Conservation (phyloP, 2,329 filamentous ascomycete genomes). For the Zymoseptoria pseudotritici region DNA sequence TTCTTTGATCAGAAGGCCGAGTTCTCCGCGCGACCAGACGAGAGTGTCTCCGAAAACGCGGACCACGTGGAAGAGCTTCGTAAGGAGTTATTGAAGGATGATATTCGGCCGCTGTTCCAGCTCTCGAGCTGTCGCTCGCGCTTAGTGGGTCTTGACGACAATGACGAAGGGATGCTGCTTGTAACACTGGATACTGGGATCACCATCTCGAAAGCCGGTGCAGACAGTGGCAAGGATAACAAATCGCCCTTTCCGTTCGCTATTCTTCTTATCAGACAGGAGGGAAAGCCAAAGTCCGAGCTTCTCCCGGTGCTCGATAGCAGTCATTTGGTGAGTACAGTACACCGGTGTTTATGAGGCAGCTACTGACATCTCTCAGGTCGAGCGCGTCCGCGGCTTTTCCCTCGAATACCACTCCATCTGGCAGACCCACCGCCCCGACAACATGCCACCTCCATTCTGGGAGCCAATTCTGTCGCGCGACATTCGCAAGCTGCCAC, state of each 20-base stretch:
- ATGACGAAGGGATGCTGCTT: slow-evolving; percentile 36
- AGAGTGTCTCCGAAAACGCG: slow-evolving; percentile 13
- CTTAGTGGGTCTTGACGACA: slow-evolving; percentile 43
- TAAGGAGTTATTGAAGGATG: slow-evolving; percentile 40
- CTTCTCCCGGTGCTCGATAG: slow-evolving; percentile 39
- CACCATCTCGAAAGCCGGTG: slow-evolving; percentile 30
- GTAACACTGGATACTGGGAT: slow-evolving; percentile 44
- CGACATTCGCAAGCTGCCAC: slow-evolving; percentile 49
- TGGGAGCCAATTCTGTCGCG: slow-evolving; percentile 43
- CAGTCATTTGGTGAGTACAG: slow-evolving; percentile 34
- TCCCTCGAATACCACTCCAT: slow-evolving; percentile 48
- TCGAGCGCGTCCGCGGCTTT: slow-evolving; percentile 48
- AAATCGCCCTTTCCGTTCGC: slow-evolving; percentile 42
- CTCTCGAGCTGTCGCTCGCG: slow-evolving; percentile 41
- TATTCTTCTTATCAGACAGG: slow-evolving; percentile 44
- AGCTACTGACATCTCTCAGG: slow-evolving; percentile 13
- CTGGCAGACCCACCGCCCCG: slow-evolving; percentile 40
- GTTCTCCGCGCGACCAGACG: slow-evolving; percentile 19
- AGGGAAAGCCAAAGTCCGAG: slow-evolving; percentile 34
- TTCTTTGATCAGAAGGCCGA: slow-evolving; percentile 31
- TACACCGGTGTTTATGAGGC: neutral
- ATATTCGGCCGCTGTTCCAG: slow-evolving; percentile 42
- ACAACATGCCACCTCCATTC: slow-evolving; percentile 39
- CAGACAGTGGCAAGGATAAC: slow-evolving; percentile 6
- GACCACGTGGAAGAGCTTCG: slow-evolving; percentile 26